A percentile compares a stretch with the other conserved stretches of the same genome.
Evolutionary conservation across 768 basidiomycete species (phyloP).

Genomic region (Termitomyces eurrhizus): DNA sequence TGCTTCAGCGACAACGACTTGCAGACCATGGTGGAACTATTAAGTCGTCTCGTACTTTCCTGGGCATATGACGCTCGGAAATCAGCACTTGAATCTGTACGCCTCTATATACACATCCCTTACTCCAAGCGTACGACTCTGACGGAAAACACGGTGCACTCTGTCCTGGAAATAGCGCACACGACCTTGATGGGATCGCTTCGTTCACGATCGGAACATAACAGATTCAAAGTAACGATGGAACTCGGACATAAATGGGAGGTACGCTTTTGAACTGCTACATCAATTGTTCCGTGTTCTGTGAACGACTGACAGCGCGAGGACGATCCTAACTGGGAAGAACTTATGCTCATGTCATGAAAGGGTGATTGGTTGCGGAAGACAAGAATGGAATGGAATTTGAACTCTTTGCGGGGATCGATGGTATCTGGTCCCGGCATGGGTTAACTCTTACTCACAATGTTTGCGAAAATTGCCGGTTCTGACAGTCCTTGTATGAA

Average conservation of each 20-base stretch:
- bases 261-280: neutral
- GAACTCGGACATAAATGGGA: neutral
- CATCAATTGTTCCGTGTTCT: neutral
- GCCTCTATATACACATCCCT: neutral
- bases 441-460: too few species aligned
- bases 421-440: too few species aligned
- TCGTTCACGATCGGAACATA: neutral
- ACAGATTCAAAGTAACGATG: neutral
- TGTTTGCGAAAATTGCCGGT: too few species aligned
- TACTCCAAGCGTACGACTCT: neutral
- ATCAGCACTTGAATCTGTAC: neutral
- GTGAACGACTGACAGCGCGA: neutral
- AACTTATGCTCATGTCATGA: neutral
- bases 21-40: neutral
- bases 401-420: neutral
- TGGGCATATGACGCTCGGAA: neutral
- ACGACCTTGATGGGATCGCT: neutral
- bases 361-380: neutral
- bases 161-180: neutral
- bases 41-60: neutral
- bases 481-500: too few species aligned
- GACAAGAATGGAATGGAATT: neutral
- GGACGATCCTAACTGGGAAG: neutral
- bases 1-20: neutral
- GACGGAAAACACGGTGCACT: neutral